Base-by-base conservation (phyloP, 192 early-diverging fungal genomes). In the Jimgerdemannia lactiflua region DNA sequence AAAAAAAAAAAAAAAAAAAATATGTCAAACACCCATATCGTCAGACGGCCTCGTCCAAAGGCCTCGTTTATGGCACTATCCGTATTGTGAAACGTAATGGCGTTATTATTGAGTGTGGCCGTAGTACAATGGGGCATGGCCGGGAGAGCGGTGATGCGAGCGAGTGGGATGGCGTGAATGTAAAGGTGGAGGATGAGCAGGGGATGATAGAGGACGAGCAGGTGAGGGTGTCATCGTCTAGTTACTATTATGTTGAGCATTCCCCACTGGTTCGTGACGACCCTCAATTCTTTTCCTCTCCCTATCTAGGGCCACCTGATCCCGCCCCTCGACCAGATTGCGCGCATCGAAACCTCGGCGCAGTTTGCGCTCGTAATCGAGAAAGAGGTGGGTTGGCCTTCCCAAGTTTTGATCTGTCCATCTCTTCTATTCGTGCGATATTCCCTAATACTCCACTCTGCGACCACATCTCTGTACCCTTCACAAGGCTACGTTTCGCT, bases 401-500 rank as follows among this genome's bases (percentile, higher is more conserved):
- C n/a, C 17, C n/a, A n/a, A n/a, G n/a, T n/a, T n/a, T n/a, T n/a
- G n/a, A n/a, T n/a, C n/a, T n/a, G n/a, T n/a, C n/a, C n/a, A n/a
- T n/a, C n/a, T n/a, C n/a, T n/a, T n/a, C n/a, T n/a, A n/a, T n/a
- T n/a, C n/a, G n/a, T n/a, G n/a, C n/a, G n/a, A n/a, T n/a, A n/a
- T n/a, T n/a, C n/a, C n/a, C n/a, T n/a, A n/a, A n/a, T n/a, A n/a
- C n/a, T n/a, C n/a, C n/a, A n/a, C n/a, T n/a, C n/a, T n/a, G n/a
- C n/a, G n/a, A n/a, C n/a, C n/a, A n/a, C n/a, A n/a, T 74, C 19
- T 67, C 40, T 69, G 39, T 14, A 43, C 18, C 39, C 41, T 42
- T 42, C 39, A 69, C 18, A 68, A 77, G 75, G 75, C 75, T 14
- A 77, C 75, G n/a, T 77, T 77, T 67, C 76, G 67, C 64, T 72